These are phyloP conservation scores for Phanerochaete sordida DNA, from an alignment of 768 basidiomycete genomes.

Conservation along the genomic window DNA sequence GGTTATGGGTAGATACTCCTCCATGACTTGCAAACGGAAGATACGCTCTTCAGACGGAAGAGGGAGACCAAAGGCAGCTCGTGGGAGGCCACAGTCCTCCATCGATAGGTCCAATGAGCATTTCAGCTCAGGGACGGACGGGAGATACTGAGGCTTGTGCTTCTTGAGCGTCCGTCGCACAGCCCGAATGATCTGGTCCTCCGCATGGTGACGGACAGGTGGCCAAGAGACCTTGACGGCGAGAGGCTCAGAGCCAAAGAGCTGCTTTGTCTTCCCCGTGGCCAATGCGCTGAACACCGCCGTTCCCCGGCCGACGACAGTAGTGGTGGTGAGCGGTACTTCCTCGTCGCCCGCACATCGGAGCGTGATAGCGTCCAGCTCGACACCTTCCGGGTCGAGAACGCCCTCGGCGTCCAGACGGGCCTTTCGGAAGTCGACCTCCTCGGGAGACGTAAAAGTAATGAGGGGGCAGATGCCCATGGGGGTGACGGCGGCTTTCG, in stretches of 20 bases:
- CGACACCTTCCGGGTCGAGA: background rate
- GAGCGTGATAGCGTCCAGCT: background rate
- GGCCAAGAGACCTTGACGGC: background rate
- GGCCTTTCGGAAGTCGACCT: background rate
- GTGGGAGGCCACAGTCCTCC: slow-evolving; percentile 6
- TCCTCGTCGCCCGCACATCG: background rate
- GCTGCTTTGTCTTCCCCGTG: background rate
- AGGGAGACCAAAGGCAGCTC: background rate
- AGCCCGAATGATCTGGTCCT: background rate
- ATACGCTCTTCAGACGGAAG: background rate
- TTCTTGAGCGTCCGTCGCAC: background rate
- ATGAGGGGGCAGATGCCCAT: slow-evolving; percentile 2
- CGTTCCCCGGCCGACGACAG: slow-evolving; percentile 1
- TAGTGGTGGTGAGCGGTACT: background rate
- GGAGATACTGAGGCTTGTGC: background rate
- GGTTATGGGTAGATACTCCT: background rate
- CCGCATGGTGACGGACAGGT: background rate
- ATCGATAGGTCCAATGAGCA: background rate
- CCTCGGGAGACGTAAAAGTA: background rate
- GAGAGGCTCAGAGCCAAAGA: background rate
- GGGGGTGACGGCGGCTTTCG: background rate
- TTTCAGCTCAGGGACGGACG: slow-evolving; percentile 1
- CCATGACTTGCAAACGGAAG: background rate
- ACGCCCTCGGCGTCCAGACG: background rate
- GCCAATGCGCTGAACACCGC: background rate